These are phyloP conservation scores for Gaeumannomyces tritici DNA, from an alignment of 2,329 filamentous ascomycete species.

Conservation along the genomic window DNA sequence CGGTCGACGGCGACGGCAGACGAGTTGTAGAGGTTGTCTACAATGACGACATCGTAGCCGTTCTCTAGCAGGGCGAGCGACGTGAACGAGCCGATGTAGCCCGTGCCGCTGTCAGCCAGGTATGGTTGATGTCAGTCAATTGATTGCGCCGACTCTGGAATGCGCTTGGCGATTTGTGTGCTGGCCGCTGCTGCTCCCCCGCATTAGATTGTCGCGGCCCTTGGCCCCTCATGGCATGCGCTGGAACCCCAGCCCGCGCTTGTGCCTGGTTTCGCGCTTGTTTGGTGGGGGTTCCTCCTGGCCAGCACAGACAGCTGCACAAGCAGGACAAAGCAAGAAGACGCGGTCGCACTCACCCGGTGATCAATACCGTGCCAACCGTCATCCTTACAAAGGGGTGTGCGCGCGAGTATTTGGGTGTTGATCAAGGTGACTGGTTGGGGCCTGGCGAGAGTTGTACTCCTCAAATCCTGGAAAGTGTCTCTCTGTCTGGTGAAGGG, in stretches of 20 bases:
- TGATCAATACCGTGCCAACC: constrained; percentile 81
- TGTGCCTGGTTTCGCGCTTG: background rate
- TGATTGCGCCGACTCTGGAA: background rate
- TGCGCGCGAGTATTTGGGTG: background rate
- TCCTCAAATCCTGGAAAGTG: background rate
- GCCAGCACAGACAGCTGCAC: background rate
- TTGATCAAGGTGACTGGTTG: background rate
- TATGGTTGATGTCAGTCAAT: background rate
- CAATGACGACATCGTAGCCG: constrained; percentile 92
- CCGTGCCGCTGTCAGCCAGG: constrained; percentile 64
- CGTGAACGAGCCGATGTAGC: constrained; percentile 99
- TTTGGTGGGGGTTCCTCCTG: background rate
- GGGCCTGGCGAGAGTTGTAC: background rate
- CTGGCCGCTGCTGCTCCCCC: too few relatives aligned
- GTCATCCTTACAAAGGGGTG: constrained; percentile 45
- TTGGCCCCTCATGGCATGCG: background rate
- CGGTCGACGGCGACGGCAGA: constrained; percentile 85
- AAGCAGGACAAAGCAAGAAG: background rate
- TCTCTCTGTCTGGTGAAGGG: background rate
- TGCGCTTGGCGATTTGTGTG: background rate
- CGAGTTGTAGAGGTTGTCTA: constrained; percentile 96
- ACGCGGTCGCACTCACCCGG: constrained; percentile 56
- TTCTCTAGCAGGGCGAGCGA: constrained; percentile 83
- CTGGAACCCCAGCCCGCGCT: background rate
- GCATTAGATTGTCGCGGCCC: background rate